Percentiles rank a stretch among this genome's conserved stretches.
These are phyloP conservation scores for Porphyrellus cyaneotinctus DNA, from an alignment of 768 basidiomycete genomes.

Conservation along the genomic window DNA sequence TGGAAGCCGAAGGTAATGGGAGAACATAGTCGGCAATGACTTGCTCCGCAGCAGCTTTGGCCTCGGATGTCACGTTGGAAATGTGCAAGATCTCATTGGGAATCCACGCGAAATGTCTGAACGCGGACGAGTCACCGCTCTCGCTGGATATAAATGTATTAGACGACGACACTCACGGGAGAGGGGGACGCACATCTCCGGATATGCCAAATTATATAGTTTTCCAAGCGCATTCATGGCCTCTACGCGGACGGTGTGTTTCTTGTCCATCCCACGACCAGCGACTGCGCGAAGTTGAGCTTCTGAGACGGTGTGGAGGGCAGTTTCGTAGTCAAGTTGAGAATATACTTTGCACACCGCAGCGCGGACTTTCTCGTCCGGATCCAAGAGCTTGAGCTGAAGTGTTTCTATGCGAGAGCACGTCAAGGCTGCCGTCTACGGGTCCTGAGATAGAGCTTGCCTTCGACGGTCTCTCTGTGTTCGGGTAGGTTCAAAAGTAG, in stretches of 20 bases:
- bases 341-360: constrained; percentile 80
- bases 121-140: constrained; percentile 66
- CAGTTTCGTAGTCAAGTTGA: constrained; percentile 86
- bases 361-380: constrained; percentile 88
- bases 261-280: constrained; percentile 79
- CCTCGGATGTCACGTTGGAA: constrained; percentile 48
- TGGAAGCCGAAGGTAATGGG: constrained; percentile 59
- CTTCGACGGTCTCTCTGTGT: constrained; percentile 64
- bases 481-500: constrained; percentile 67
- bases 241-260: constrained; percentile 66
- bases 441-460: constrained; percentile 38
- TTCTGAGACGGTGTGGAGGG: constrained; percentile 72
- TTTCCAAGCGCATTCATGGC: constrained; percentile 74
- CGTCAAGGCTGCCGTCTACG: constrained; percentile 1
- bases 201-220: constrained; percentile 76
- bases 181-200: constrained; percentile 72
- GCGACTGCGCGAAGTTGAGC: constrained; percentile 59
- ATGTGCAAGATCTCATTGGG: constrained; percentile 67
- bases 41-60: constrained; percentile 63
- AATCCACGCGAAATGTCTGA: constrained; percentile 89
- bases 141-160: constrained; percentile 49
- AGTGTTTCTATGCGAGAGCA: constrained; percentile 46
- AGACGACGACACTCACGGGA: not conserved
- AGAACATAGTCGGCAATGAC: constrained; percentile 73
- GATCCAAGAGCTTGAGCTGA: constrained; percentile 66